Base-by-base conservation (phyloP, 805 yeast species). In the Cyberlindnera xylosilytica region DNA sequence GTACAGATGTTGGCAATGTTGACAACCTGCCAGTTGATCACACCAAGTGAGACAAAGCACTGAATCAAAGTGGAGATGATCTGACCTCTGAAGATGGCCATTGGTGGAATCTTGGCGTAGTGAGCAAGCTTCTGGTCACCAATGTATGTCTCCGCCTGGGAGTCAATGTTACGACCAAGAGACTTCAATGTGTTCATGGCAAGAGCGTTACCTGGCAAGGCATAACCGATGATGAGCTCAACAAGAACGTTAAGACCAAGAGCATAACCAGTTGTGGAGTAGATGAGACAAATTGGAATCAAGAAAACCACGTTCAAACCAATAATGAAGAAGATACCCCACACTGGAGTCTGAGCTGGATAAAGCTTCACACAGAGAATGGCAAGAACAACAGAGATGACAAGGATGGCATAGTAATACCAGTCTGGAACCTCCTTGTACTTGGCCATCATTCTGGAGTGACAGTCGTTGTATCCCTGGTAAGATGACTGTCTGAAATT, bases 401-500 rank as follows among this genome's bases (percentile, higher is more conserved):
- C 42, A 29, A 79, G 56, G 19, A 76, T 67, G 5, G 57, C 41
- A 11, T 73, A 46, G 69, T 66, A 42, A 60, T 51, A 42, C 69
- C 72, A 72, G 44, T 72, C 76, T n/a, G 83, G 87, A 17, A 79
- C 83, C 52, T 80, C 87, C 17, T 66, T 69, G 57, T 79, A 78
- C 31, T 61, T 58, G n/a, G 72, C 50, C 81, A 79, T 79, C 72
- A 78, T 76, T 35, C 65, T 64, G 39, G 51, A 42, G 31, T 52
- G 79, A 70, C 82, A 76, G 52, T 81, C 86, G 6, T 38, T 23
- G 41, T 34, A 47, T 15, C 42, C 42, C 7, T 22, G 26, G 28
- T 43, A 46, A 18, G 28, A 32, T n/a, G 41, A 37, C 36, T 35
- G 31, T 11, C 20, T 40, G 35, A 26, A 29, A 32, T 40, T 36